Evolutionary conservation across 768 basidiomycete genomes (phyloP).

Genomic region (Tulasnella sp.): DNA sequence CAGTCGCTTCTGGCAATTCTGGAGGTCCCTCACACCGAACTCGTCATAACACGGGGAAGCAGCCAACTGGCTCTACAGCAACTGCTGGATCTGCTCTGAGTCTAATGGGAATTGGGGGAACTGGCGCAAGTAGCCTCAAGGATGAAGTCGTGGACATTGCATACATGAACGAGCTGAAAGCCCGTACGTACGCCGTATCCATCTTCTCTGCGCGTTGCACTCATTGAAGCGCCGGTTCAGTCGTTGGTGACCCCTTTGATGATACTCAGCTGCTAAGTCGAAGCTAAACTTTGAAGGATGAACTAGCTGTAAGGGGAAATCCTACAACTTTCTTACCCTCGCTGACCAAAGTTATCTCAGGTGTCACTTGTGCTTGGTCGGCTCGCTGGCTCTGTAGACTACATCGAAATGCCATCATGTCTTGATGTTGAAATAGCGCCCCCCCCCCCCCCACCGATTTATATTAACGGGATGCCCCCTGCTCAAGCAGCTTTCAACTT

Average conservation of each 20-base stretch:
- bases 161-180: constrained; percentile 16
- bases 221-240: too few species aligned
- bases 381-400: not conserved
- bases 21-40: not conserved
- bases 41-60: not conserved
- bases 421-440: not conserved
- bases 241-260: too few species aligned
- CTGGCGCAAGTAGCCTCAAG: not conserved
- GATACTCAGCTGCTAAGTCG: too few species aligned
- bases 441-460: not conserved
- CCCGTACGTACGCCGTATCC: not conserved
- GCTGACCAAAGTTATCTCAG: too few species aligned
- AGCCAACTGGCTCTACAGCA: not conserved
- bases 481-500: too few species aligned
- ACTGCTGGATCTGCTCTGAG: not conserved
- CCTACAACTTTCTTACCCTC: too few species aligned
- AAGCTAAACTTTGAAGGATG: too few species aligned
- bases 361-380: too few species aligned
- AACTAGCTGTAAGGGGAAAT: too few species aligned
- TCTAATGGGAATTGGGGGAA: not conserved
- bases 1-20: not conserved
- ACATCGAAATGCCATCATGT: not conserved
- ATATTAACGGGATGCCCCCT: not conserved
- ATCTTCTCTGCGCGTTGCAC: too few species aligned
- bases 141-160: constrained; percentile 13